Conservation (phyloP, 257 asterid genomes). For the Solanum corneliomulleri region DNA sequence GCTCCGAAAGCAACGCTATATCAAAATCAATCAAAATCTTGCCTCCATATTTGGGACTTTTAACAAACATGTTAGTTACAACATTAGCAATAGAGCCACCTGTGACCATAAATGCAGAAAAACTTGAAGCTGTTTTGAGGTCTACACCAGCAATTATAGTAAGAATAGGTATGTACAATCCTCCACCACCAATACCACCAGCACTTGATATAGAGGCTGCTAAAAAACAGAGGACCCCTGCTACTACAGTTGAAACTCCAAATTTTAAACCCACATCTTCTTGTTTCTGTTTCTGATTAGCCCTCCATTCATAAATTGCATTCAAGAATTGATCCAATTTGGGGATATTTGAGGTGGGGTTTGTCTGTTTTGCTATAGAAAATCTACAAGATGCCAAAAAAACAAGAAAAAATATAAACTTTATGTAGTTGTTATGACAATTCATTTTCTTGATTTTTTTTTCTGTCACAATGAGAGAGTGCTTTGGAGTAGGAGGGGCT, state of each 20-base stretch:
- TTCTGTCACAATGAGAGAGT: neutral
- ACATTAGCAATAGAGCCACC: conserved; percentile 75
- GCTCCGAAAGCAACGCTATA: conserved; percentile 68
- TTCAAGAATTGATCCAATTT: conserved; percentile 7
- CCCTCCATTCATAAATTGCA: conserved; percentile 17
- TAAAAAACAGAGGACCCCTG: conserved; percentile 38
- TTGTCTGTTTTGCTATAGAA: neutral
- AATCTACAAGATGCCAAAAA: neutral
- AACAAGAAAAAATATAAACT: neutral
- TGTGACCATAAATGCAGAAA: conserved; percentile 76
- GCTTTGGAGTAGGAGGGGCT: neutral
- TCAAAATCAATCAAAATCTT: conserved; percentile 50
- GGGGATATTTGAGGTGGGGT: neutral
- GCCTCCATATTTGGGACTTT: conserved; percentile 4
- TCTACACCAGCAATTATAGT: conserved; percentile 49
- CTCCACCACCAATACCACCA: conserved; percentile 90
- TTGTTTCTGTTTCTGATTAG: neutral
- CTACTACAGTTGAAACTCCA: conserved; percentile 5
- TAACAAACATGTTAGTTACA: conserved; percentile 13
- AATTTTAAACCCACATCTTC: conserved; percentile 5
- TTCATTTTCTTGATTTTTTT: neutral
- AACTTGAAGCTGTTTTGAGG: conserved; percentile 57
- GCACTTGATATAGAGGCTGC: conserved; percentile 77
- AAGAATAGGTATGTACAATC: conserved; percentile 60
- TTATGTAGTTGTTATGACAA: neutral